Evolutionary conservation across 1,284 basidiomycete genomes (phyloP).

Genomic region (Ceratobasidium sp.): DNA sequence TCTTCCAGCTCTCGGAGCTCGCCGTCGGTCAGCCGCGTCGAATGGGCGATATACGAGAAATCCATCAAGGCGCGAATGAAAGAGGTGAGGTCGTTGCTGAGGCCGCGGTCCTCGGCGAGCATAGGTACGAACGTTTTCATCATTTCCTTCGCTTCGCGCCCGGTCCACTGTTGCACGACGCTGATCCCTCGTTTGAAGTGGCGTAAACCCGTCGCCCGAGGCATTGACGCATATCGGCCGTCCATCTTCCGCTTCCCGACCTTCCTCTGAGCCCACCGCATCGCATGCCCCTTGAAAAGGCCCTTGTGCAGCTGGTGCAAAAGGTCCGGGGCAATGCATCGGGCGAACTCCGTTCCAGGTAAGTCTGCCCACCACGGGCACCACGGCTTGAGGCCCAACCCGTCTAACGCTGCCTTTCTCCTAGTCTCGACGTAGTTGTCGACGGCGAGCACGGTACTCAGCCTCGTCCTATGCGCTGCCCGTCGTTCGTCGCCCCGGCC

Average conservation of each 20-base stretch:
- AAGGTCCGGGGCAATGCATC: constrained; percentile 51
- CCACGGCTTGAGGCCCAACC: constrained; percentile 8
- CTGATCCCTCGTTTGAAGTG: constrained; percentile 14
- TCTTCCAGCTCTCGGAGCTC: not conserved
- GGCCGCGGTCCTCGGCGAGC: not conserved
- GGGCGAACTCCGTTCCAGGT: constrained; percentile 49
- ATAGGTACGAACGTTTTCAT: not conserved
- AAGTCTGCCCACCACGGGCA: constrained; percentile 25
- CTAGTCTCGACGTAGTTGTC: not conserved
- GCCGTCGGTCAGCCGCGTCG: not conserved
- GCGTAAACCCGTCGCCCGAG: not conserved
- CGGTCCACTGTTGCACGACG: constrained; percentile 8
- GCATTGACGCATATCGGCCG: too few relatives aligned
- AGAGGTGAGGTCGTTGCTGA: not conserved
- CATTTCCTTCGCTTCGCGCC: constrained; percentile 26
- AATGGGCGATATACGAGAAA: not conserved
- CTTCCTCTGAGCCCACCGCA: not conserved
- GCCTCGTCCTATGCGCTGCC: not conserved
- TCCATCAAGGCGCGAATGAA: constrained; percentile 4
- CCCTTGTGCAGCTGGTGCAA: constrained; percentile 54
- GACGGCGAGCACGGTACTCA: not conserved
- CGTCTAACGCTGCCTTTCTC: not conserved
- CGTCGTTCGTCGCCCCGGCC: not conserved
- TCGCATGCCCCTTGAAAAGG: constrained; percentile 55
- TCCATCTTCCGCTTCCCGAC: too few relatives aligned